Conservation (phyloP, 495 filamentous ascomycete genomes). For the Monascus purpureus region DNA sequence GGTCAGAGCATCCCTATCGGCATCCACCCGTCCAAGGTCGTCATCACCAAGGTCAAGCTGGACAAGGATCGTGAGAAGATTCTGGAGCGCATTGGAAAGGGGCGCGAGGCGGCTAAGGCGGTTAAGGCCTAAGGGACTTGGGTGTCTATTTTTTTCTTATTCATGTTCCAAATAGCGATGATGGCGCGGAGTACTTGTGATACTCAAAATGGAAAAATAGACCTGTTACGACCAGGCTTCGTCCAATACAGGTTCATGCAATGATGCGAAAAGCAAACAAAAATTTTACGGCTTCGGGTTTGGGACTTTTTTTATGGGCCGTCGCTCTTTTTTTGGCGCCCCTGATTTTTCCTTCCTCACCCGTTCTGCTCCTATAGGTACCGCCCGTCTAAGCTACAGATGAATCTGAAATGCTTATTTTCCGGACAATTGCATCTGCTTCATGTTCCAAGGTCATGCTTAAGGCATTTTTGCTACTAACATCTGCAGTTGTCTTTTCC, state of each 20-base stretch:
- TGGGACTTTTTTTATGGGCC: slow-evolving; percentile 7
- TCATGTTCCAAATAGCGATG: slow-evolving; percentile 2
- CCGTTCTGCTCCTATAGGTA: slow-evolving; percentile 2
- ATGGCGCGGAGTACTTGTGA: slow-evolving; percentile 7
- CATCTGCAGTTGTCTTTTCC: too few species aligned
- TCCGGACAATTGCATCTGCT: neutral
- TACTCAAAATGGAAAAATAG: slow-evolving; percentile 19
- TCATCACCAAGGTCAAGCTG: slow-evolving; percentile 95
- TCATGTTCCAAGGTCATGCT: too few species aligned
- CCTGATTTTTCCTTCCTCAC: slow-evolving; percentile 3
- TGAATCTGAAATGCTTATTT: slow-evolving; percentile 1
- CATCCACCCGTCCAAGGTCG: slow-evolving; percentile 82
- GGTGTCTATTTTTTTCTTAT: slow-evolving; percentile 1
- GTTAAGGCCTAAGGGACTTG: slow-evolving; percentile 2
- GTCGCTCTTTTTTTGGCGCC: slow-evolving; percentile 2
- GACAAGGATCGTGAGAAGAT: slow-evolving; percentile 97
- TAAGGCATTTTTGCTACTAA: too few species aligned
- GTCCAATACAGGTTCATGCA: slow-evolving; percentile 16
- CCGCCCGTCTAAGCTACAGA: slow-evolving; percentile 3
- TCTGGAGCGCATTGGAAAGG: slow-evolving; percentile 65
- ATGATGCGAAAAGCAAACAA: slow-evolving; percentile 19
- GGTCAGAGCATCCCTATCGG: slow-evolving; percentile 81
- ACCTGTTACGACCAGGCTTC: slow-evolving; percentile 20
- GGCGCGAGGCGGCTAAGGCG: slow-evolving; percentile 40
- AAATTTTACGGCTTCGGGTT: slow-evolving; percentile 3